A percentile compares a stretch with the other conserved stretches of the same genome.
Evolutionary conservation across 345 rosid species (phyloP).

Genomic region (Heritiera littoralis): DNA sequence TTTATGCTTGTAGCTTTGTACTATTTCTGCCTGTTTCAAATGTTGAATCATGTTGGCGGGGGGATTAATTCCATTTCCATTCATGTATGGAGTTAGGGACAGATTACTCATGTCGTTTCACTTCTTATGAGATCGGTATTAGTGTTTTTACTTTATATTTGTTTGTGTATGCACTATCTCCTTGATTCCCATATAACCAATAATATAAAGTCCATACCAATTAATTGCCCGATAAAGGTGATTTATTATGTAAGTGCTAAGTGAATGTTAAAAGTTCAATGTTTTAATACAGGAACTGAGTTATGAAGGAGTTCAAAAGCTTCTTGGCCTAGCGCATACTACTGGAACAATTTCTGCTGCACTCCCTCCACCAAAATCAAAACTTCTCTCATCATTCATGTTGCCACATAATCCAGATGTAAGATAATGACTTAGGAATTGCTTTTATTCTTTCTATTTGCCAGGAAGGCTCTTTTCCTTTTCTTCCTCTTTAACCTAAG

Average conservation of each 20-base stretch:
- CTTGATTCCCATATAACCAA: background rate
- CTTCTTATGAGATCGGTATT: background rate
- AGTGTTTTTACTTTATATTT: background rate
- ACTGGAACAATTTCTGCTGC: slow-evolving; percentile 59
- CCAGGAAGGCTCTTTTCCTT: background rate
- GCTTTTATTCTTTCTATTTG: slow-evolving; percentile 14
- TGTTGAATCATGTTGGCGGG: background rate
- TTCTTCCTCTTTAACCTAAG: background rate
- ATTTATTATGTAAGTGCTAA: background rate
- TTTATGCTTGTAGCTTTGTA: background rate
- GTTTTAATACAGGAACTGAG: slow-evolving; percentile 48
- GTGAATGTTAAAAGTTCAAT: slow-evolving; percentile 11
- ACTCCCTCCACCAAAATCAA: slow-evolving; percentile 65
- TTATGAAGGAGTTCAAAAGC: slow-evolving; percentile 56
- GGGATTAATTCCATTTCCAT: background rate
- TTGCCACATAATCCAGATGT: slow-evolving; percentile 66
- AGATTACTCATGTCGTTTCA: background rate
- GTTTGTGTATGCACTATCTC: background rate
- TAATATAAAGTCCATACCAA: background rate
- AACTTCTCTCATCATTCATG: slow-evolving; percentile 63
- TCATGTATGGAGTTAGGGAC: background rate
- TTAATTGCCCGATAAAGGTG: background rate
- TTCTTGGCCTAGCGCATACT: slow-evolving; percentile 63
- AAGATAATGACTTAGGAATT: slow-evolving; percentile 27
- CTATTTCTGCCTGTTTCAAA: background rate